Conservation (phyloP, 371 early-diverging fungal species). For the Syncephalastrum monosporum region DNA sequence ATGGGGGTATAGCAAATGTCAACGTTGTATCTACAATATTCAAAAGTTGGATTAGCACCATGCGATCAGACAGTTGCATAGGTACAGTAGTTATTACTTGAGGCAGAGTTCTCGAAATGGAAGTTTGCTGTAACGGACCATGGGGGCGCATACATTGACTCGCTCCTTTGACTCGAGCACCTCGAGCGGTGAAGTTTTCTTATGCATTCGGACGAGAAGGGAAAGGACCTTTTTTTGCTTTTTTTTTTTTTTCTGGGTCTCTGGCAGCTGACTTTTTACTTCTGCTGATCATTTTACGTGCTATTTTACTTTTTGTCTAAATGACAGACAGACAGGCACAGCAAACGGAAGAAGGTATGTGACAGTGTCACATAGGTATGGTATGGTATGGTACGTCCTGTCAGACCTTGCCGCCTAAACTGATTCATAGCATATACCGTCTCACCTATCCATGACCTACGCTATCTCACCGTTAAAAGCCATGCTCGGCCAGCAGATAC, state of each 20-base stretch:
- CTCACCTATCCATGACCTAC: too few species aligned
- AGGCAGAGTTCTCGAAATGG: slow-evolving; percentile 91
- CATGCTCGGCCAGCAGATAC: too few species aligned
- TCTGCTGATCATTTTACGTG: background rate
- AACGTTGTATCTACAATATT: slow-evolving; percentile 64
- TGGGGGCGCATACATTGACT: slow-evolving; percentile 89
- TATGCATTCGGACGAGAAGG: slow-evolving; percentile 1
- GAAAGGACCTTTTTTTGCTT: background rate
- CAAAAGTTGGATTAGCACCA: background rate
- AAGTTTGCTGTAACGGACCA: slow-evolving; percentile 97
- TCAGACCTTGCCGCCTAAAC: too few species aligned
- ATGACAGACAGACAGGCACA: too few species aligned
- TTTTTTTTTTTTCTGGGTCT: slow-evolving; percentile 2
- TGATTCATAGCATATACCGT: too few species aligned
- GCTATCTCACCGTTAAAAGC: too few species aligned
- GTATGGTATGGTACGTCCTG: too few species aligned
- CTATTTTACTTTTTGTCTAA: slow-evolving; percentile 1
- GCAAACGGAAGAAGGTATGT: too few species aligned
- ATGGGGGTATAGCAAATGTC: slow-evolving; percentile 98
- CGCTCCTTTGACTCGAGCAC: slow-evolving; percentile 54
- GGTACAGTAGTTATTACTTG: slow-evolving; percentile 50
- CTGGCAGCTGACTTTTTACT: background rate
- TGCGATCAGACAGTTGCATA: background rate
- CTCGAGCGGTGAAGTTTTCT: slow-evolving; percentile 36
- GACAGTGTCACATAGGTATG: too few species aligned